Evolutionary conservation across 768 basidiomycete species (phyloP).

Genomic region (Boletus vinaceobasis): DNA sequence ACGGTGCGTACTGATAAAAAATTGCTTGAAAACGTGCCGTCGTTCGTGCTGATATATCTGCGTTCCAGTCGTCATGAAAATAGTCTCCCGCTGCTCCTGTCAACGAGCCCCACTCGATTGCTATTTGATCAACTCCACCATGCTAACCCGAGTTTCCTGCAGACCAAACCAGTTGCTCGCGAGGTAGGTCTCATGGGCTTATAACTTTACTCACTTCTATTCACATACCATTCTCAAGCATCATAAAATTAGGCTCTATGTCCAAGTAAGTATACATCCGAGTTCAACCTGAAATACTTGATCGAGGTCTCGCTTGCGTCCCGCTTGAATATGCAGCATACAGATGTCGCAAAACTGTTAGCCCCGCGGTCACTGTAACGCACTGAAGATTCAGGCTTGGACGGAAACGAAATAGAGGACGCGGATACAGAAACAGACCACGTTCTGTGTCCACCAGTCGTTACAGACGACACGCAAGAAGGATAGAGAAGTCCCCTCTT

Average conservation of each 20-base stretch:
- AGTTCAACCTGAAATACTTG: too few relatives aligned
- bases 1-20: background rate
- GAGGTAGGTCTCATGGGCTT: background rate
- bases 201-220: background rate
- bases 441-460: background rate
- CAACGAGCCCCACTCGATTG: too few relatives aligned
- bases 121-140: background rate
- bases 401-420: background rate
- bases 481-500: background rate
- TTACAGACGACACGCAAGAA: background rate
- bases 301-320: background rate
- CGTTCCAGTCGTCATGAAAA: background rate
- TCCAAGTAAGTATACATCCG: background rate
- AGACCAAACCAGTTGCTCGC: background rate
- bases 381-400: background rate
- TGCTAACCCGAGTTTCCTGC: background rate
- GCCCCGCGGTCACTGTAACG: background rate
- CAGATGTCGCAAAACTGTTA: background rate
- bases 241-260: background rate
- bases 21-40: background rate
- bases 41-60: background rate
- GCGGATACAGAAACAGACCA: background rate
- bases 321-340: background rate
- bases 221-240: background rate
- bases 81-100: background rate